These are phyloP conservation scores for Leccinum boreale DNA, from an alignment of 768 basidiomycete species.

Conservation along the genomic window DNA sequence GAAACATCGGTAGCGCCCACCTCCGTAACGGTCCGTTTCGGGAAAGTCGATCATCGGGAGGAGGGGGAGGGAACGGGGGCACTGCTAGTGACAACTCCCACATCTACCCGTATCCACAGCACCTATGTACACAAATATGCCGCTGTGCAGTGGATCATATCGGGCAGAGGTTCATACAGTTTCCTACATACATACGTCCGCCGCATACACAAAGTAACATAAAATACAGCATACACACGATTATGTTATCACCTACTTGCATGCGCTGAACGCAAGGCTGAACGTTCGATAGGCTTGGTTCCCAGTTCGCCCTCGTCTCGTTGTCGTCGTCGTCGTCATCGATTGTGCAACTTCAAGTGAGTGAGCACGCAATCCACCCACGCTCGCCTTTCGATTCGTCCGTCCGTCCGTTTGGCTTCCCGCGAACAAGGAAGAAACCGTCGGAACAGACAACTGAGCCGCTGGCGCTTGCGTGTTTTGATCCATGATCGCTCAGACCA, in stretches of 20 bases:
- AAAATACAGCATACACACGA: too few species aligned
- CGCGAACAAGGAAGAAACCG: background rate
- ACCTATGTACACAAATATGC: background rate
- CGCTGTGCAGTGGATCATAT: background rate
- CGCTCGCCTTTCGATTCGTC: background rate
- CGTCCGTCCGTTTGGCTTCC: background rate
- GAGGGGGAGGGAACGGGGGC: background rate
- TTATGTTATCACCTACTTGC: too few species aligned
- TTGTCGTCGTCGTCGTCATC: background rate
- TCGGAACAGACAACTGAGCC: background rate
- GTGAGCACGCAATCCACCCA: background rate
- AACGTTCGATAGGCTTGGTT: too few species aligned
- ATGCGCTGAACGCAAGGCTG: too few species aligned
- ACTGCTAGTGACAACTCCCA: background rate
- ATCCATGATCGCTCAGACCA: background rate
- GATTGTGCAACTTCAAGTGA: background rate
- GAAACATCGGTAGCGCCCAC: background rate
- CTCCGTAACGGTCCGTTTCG: background rate
- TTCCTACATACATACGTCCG: too few species aligned
- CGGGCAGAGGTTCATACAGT: background rate
- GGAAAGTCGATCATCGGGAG: constrained; percentile 4
- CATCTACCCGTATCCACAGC: background rate
- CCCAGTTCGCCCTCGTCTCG: too few species aligned
- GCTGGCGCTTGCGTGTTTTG: background rate
- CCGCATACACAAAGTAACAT: too few species aligned